Evolutionary conservation across 2,329 filamentous ascomycete species (phyloP).

Genomic region (Neocatenulostroma microsporum): DNA sequence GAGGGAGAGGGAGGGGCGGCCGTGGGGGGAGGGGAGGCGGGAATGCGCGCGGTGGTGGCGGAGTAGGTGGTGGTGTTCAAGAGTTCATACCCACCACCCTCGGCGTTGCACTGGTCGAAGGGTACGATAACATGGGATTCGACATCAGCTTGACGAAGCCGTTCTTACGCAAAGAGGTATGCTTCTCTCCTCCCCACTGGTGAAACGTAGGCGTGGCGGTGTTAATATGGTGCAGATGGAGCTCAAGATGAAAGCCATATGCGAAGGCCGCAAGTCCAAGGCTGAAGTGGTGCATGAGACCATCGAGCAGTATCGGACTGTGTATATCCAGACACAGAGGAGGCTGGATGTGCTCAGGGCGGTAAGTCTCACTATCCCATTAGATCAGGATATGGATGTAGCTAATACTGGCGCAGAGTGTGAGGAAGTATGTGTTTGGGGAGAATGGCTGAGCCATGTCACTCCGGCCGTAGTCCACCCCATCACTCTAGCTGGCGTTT

Average conservation of each 20-base stretch:
- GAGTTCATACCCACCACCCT: slow-evolving; percentile 91
- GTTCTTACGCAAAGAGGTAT: slow-evolving; percentile 79
- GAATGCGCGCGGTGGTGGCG: slow-evolving; percentile 42
- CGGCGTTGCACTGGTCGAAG: slow-evolving; percentile 83
- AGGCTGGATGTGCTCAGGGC: slow-evolving; percentile 58
- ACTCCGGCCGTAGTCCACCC: too few relatives aligned
- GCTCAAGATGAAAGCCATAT: slow-evolving; percentile 91
- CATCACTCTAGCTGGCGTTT: too few relatives aligned
- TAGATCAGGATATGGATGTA: too few relatives aligned
- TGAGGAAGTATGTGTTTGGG: too few relatives aligned
- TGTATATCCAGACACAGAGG: slow-evolving; percentile 74
- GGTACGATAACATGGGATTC: slow-evolving; percentile 89
- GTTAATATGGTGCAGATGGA: slow-evolving; percentile 58
- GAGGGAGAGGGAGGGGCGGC: slow-evolving; percentile 38
- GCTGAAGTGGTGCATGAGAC: slow-evolving; percentile 72
- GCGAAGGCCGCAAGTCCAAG: slow-evolving; percentile 71
- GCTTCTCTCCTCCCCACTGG: too few relatives aligned
- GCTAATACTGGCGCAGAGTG: too few relatives aligned
- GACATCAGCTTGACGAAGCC: slow-evolving; percentile 92
- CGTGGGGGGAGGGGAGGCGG: slow-evolving; percentile 44
- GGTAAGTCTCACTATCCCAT: too few relatives aligned
- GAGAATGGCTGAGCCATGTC: too few relatives aligned
- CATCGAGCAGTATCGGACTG: slow-evolving; percentile 74
- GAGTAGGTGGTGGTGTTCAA: slow-evolving; percentile 50
- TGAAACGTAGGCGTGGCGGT: too few relatives aligned